Base-by-base conservation (phyloP, 306 rosid species). In the Vigna trinervia region DNA sequence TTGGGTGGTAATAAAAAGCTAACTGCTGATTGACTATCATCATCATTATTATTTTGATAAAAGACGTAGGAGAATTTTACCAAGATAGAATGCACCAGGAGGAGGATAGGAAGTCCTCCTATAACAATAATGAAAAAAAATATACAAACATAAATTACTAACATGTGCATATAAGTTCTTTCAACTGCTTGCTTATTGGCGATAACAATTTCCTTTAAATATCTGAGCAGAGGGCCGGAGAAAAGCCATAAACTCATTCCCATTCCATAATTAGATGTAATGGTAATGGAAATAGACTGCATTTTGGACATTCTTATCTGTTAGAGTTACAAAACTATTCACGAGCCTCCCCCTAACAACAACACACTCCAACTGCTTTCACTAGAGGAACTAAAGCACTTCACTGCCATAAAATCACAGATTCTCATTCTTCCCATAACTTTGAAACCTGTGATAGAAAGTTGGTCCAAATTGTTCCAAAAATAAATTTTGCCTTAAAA, bases 131-230 rank as follows among this genome's bases (percentile, higher is more conserved):
- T 62, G 69, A 30, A 61, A 30, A 22, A 56, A 22, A 30, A 30
- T 30, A 7, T 12, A 59, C 7, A 46, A 19, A n/a, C 22, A 62
- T 34, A 64, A 51, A 48, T 45, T 7, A 45, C 48, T 45, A 28
- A 26, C 32, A 48, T 19, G 36, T 47, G 62, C 15, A 62, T 34
- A 38, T 20, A 51, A 64, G 32, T 64, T 51, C 52, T 75, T 36
- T 12, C 48, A 75, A 75, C 56, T 62, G 62, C n/a, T 23, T 47
- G 22, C 11, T 14, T 61, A 30, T 12, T 0, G 17, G 12, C 47
- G 61, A 59, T 47, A 78, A 59, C 36, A 70, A 52, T 48, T 48
- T 50, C 36, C 17, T 28, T 78, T 41, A 48, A 70, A 34, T 34
- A 26, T 19, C 61, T 59, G 60, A 69, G 50, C 12, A 11, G 26